phyloP scores from a whole-genome alignment of 148 eudicot species.

The Arbutus unedo region DNA sequence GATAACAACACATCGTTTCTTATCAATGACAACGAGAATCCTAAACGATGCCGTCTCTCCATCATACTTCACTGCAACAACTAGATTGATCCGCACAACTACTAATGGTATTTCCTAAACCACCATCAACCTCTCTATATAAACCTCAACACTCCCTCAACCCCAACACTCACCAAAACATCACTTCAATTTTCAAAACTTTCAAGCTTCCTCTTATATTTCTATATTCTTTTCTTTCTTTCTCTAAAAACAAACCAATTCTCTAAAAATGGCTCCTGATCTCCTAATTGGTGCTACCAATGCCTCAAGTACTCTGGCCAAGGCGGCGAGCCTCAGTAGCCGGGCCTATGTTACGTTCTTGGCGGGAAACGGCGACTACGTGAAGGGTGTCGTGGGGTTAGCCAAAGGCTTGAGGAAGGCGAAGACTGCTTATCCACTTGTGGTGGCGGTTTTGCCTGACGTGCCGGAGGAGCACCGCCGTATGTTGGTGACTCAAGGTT shows the following conservation, averaged over 20 bases:
- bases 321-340: slow-evolving; percentile 35
- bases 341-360: slow-evolving; percentile 67
- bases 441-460: slow-evolving; percentile 77
- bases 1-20: no score
- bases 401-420: slow-evolving; percentile 76
- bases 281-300: background rate
- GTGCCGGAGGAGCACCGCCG: slow-evolving; percentile 80
- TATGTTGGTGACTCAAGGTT: slow-evolving; percentile 62
- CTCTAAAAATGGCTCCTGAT: slow-evolving; percentile 23
- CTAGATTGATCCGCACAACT: background rate
- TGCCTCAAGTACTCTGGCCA: slow-evolving; percentile 17
- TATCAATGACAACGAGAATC: background rate
- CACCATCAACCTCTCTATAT: slow-evolving; percentile 1
- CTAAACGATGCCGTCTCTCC: background rate
- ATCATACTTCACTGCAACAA: background rate
- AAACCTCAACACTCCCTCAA: background rate
- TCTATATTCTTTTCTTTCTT: background rate
- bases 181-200: background rate
- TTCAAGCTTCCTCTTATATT: background rate
- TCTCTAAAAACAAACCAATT: background rate
- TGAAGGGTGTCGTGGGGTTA: slow-evolving; percentile 77
- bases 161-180: background rate
- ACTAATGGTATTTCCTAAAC: background rate
- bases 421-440: slow-evolving; percentile 58
- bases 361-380: slow-evolving; percentile 80